Conservation (phyloP, 352 stramenopile genomes). For the Phytophthora pluvialis region DNA sequence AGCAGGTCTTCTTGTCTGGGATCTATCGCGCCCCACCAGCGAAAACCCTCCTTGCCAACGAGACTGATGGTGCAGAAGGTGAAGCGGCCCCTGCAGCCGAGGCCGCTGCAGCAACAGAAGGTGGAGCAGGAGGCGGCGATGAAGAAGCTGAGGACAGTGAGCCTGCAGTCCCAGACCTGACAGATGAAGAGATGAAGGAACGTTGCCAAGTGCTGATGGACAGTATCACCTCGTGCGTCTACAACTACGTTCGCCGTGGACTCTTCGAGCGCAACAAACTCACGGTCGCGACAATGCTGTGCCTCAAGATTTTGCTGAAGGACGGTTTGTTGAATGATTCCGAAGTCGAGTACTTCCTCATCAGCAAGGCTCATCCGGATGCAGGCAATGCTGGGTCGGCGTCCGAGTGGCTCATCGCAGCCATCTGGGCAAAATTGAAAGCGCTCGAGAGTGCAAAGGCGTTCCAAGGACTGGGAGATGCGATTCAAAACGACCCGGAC, state of each 20-base stretch:
- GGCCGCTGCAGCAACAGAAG: constrained; percentile 21
- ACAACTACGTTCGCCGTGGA: constrained; percentile 95
- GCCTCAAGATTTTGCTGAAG: constrained; percentile 94
- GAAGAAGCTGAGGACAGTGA: constrained; percentile 33
- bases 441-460: constrained; percentile 89
- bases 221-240: constrained; percentile 95
- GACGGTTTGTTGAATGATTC: constrained; percentile 81
- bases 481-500: constrained; percentile 96
- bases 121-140: constrained; percentile 39
- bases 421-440: constrained; percentile 94
- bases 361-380: constrained; percentile 86
- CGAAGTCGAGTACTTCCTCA: constrained; percentile 94
- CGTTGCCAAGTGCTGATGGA: constrained; percentile 90
- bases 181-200: constrained; percentile 89
- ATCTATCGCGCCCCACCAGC: constrained; percentile 91
- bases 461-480: constrained; percentile 94
- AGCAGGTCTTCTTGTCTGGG: constrained; percentile 95
- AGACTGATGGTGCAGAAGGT: constrained; percentile 43
- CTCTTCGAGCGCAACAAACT: constrained; percentile 97
- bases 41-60: constrained; percentile 31
- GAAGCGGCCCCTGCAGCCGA: constrained; percentile 31
- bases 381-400: constrained; percentile 93
- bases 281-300: constrained; percentile 94
- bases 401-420: constrained; percentile 91
- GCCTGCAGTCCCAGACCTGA: constrained; percentile 60